phyloP scores from a whole-genome alignment of 805 yeast species.

The Saccharomycopsis sp. region DNA sequence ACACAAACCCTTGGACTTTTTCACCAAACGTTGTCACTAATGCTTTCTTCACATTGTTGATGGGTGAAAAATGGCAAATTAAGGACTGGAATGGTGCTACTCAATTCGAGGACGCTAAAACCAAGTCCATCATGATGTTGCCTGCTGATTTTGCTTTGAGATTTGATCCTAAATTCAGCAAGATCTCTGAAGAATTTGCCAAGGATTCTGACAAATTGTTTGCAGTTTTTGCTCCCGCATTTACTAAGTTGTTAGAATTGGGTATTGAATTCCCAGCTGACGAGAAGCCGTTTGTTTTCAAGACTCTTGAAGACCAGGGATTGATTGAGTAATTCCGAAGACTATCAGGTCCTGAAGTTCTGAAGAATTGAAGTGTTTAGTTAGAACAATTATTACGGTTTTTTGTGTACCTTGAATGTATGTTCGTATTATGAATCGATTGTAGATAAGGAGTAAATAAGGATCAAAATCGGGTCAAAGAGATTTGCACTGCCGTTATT shows the following conservation, averaged over 20 bases:
- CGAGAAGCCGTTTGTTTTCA: slow-evolving; percentile 41
- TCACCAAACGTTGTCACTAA: slow-evolving; percentile 69
- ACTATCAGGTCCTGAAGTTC: too few species aligned
- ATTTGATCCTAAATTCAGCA: slow-evolving; percentile 51
- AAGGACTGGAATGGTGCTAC: slow-evolving; percentile 56
- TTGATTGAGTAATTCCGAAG: not conserved
- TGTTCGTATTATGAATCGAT: too few species aligned
- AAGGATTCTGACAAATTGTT: slow-evolving; percentile 56
- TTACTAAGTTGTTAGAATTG: slow-evolving; percentile 64
- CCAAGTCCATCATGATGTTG: slow-evolving; percentile 72
- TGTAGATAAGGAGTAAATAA: too few species aligned
- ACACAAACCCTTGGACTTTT: slow-evolving; percentile 88
- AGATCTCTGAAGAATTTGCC: slow-evolving; percentile 64
- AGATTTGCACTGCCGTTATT: too few species aligned
- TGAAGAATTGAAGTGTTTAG: not conserved
- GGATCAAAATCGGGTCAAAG: too few species aligned
- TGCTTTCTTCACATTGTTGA: slow-evolving; percentile 59
- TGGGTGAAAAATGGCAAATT: slow-evolving; percentile 48
- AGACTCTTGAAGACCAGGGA: slow-evolving; percentile 66
- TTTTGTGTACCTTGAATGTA: too few species aligned
- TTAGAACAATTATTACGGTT: not conserved
- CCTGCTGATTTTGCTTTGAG: slow-evolving; percentile 71
- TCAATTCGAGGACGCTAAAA: slow-evolving; percentile 56
- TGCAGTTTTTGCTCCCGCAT: slow-evolving; percentile 58
- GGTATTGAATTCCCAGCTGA: slow-evolving; percentile 61